Evolutionary conservation across 164 flowering plant genomes (phyloP).

Genomic region (Dillenia turbinata): DNA sequence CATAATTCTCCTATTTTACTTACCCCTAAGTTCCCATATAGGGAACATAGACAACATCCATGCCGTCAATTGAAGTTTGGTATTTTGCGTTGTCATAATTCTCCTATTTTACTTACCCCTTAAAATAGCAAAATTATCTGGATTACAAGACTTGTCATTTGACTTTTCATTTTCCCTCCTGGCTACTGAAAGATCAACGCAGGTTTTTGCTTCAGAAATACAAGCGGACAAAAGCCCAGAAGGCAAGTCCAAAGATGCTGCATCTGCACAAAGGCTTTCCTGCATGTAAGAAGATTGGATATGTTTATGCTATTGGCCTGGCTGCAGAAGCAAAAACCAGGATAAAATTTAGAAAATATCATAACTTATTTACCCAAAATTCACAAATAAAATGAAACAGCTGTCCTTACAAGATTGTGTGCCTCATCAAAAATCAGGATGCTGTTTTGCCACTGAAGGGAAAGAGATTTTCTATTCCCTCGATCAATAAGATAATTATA

Average conservation of each 20-base stretch:
- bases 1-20: not conserved
- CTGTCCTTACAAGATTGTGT: constrained; percentile 78
- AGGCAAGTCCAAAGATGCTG: constrained; percentile 94
- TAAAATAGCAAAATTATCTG: constrained; percentile 84
- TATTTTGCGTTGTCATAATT: too few relatives aligned
- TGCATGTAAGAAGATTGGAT: constrained; percentile 28
- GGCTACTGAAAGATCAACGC: constrained; percentile 52
- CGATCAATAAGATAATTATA: constrained; percentile 94
- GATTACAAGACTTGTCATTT: constrained; percentile 61
- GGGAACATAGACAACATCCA: too few relatives aligned
- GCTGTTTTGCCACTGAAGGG: constrained; percentile 58
- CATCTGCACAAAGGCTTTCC: constrained; percentile 96
- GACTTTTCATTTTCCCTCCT: constrained; percentile 50
- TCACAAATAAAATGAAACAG: not conserved
- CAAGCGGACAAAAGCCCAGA: constrained; percentile 68
- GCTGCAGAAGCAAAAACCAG: constrained; percentile 2
- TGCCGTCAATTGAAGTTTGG: too few relatives aligned
- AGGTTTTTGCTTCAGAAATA: constrained; percentile 82
- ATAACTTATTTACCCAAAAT: too few relatives aligned
- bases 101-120: constrained; percentile 42
- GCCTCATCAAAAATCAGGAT: constrained; percentile 97
- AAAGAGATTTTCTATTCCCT: constrained; percentile 53
- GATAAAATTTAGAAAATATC: too few relatives aligned
- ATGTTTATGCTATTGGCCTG: not conserved
- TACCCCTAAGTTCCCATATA: constrained; percentile 56